Base-by-base conservation (phyloP, 1,284 basidiomycete genomes). In the Leccinum fallax region DNA sequence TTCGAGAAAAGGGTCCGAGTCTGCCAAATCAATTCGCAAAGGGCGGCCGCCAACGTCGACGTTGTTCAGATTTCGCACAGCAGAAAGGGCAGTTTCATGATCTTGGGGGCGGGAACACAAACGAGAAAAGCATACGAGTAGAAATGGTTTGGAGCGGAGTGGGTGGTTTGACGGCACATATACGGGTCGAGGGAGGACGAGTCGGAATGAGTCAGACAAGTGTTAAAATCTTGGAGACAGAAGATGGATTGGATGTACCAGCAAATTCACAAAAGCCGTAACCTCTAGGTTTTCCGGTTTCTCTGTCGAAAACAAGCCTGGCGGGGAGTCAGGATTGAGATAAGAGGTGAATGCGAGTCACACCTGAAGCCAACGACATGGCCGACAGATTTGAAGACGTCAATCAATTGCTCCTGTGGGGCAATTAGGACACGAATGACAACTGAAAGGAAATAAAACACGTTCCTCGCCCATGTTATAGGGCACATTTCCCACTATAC, bases 211-310 rank as follows among this genome's bases (percentile, higher is more conserved):
- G 78, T 82, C 76, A 80, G 79, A 82, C 74, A 70, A 63, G 63
- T 60, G 65, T 66, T 66, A 71, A 63, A 57, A 61, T 64, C 65
- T 61, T 60, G 62, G 68, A 71, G 74, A 69, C 66, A 59, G 61
- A 61, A 58, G 57, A 77, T 76, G 70, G 73, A 74, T 78, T 72
- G 73, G 68, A 82, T 86, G 77, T 83, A 95, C 94, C 94, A 70
- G 92, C 89, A 75, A 95, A 98, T 84, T 97, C 95, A 80, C 95
- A 96, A 75, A 98, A 98, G 13, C 96, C 97, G 74, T 97, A 99
- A 15, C 97, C 97, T 78, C 94, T 95, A 55, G 95, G 93, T 76
- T 97, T 95, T 61, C 96, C 95, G 19, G 95, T 97, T 62, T 95
- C 93, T 68, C 94, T 84, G 80, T 99, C 97, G 78, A 95, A 98